Conservation (phyloP, 2,329 filamentous ascomycete species). For the Epichloe coenophiala region DNA sequence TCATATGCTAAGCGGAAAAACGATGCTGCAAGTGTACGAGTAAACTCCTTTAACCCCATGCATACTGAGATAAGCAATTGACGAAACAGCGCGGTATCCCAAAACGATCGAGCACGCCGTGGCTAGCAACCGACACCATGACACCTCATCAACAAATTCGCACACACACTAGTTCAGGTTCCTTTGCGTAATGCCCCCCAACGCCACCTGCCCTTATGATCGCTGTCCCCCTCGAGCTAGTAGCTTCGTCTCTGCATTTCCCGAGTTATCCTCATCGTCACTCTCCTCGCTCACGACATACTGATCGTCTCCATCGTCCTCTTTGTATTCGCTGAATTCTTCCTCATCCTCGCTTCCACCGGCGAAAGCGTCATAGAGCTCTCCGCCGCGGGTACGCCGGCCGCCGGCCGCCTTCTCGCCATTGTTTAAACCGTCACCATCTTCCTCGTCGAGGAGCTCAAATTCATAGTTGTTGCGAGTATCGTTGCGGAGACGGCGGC, state of each 20-base stretch:
- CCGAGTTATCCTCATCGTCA: slow-evolving; percentile 23
- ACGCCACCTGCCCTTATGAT: neutral
- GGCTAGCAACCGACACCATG: neutral
- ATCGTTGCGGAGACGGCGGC: slow-evolving; percentile 60
- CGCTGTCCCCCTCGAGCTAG: slow-evolving; percentile 9
- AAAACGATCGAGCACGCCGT: neutral
- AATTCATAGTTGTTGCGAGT: slow-evolving; percentile 83
- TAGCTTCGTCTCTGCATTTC: slow-evolving; percentile 13
- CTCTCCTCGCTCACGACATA: slow-evolving; percentile 39
- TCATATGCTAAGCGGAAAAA: neutral
- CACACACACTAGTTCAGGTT: too few relatives aligned
- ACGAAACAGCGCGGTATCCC: neutral
- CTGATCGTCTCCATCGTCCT: slow-evolving; percentile 20
- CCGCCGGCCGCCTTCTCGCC: slow-evolving; percentile 31
- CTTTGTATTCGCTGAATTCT: slow-evolving; percentile 28
- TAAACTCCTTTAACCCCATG: neutral
- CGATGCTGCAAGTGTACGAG: neutral
- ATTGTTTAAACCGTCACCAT: slow-evolving; percentile 42
- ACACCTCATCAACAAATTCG: neutral
- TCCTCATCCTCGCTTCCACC: slow-evolving; percentile 61
- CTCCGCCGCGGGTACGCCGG: slow-evolving; percentile 56
- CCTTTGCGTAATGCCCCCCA: neutral
- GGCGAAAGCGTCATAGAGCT: slow-evolving; percentile 95
- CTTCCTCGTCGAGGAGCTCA: slow-evolving; percentile 76
- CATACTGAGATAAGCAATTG: neutral